Evolutionary conservation across 345 rosid species (phyloP).

Genomic region (Raphanus sativus): DNA sequence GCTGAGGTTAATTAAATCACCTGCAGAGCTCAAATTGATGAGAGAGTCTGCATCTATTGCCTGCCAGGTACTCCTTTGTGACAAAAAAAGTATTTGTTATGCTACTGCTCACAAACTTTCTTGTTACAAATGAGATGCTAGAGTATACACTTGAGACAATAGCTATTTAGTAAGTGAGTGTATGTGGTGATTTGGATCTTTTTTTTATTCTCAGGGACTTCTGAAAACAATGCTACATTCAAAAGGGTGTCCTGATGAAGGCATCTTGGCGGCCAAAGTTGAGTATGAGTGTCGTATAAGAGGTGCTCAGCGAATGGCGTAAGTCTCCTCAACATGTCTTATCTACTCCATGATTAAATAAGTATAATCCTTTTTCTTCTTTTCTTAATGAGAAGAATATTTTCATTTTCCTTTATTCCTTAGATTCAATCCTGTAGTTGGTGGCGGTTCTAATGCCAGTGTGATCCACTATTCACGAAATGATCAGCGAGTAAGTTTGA

Average conservation of each 20-base stretch:
- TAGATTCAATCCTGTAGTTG: constrained; percentile 96
- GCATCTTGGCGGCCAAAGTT: constrained; percentile 72
- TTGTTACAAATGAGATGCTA: no score
- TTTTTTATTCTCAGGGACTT: constrained; percentile 59
- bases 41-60: constrained; percentile 92
- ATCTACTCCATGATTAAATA: background rate
- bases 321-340: constrained; percentile 38
- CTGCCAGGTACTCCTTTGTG: constrained; percentile 69
- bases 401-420: constrained; percentile 7
- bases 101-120: no score
- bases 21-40: constrained; percentile 88
- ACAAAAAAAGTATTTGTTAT: no score
- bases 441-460: constrained; percentile 88
- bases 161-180: constrained; percentile 6
- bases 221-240: constrained; percentile 90
- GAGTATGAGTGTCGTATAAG: constrained; percentile 90
- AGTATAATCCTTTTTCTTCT: background rate
- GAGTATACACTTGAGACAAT: constrained; percentile 2
- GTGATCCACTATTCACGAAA: constrained; percentile 94
- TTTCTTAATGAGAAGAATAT: background rate
- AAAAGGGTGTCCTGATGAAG: constrained; percentile 69
- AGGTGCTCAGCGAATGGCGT: constrained; percentile 99
- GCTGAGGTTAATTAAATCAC: constrained; percentile 80
- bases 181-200: constrained; percentile 21
- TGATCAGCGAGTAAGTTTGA: constrained; percentile 73